Conservation (phyloP, 352 stramenopile genomes). For the Pythium oligandrum region DNA sequence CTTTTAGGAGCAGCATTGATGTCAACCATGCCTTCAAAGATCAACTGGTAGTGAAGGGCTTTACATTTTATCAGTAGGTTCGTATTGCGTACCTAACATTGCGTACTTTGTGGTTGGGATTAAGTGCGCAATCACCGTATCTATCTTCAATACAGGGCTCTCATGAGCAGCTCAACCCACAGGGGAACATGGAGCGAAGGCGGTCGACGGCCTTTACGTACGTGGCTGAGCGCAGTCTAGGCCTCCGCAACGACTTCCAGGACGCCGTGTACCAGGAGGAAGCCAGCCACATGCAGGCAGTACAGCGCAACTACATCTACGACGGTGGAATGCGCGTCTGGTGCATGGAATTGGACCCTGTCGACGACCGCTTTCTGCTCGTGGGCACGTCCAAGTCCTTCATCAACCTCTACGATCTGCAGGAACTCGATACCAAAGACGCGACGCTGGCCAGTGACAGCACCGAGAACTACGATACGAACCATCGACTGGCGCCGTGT, state of each 20-base stretch:
- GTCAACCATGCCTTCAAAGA: too few species aligned
- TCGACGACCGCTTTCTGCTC: conserved; percentile 54
- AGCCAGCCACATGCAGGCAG: conserved; percentile 20
- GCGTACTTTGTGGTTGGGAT: too few species aligned
- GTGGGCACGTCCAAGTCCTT: conserved; percentile 53
- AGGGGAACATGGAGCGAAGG: too few species aligned
- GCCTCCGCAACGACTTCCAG: conserved; percentile 34
- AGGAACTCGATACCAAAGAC: conserved; percentile 43
- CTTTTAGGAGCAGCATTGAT: too few species aligned
- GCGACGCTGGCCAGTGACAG: conserved; percentile 7
- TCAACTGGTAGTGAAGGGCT: too few species aligned
- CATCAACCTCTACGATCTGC: conserved; percentile 60
- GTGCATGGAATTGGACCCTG: conserved; percentile 50
- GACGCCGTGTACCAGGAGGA: conserved; percentile 30
- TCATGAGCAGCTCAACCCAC: too few species aligned
- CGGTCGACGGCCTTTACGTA: conserved; percentile 40
- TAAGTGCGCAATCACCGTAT: too few species aligned
- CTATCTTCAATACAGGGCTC: too few species aligned
- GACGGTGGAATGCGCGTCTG: conserved; percentile 50
- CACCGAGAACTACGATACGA: conserved; percentile 26
- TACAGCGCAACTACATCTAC: conserved; percentile 56
- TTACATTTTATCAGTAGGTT: too few species aligned
- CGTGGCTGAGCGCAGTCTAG: conserved; percentile 46
- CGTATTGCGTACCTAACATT: too few species aligned
- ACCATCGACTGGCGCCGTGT: conserved; percentile 21